Percentiles rank a stretch among this genome's conserved stretches.
Conservation (phyloP, 2,329 filamentous ascomycete genomes). For the Pseudocercospora cruenta region DNA sequence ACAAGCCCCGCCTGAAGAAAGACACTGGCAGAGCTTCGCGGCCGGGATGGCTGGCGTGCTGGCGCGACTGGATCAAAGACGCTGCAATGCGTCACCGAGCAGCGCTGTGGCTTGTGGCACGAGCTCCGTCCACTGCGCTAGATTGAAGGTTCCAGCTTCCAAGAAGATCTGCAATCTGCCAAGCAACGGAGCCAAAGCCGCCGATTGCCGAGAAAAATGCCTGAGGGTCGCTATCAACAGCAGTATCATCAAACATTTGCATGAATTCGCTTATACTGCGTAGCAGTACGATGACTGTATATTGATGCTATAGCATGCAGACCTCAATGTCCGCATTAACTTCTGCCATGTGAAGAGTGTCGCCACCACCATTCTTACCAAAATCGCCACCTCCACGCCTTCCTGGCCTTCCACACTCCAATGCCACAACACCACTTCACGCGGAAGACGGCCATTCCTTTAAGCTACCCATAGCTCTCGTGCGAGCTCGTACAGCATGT, state of each 20-base stretch:
- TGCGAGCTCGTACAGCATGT: constrained; percentile 28
- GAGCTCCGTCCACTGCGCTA: constrained; percentile 18
- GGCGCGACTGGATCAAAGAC: constrained; percentile 3
- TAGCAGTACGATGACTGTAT: no score
- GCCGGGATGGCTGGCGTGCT: constrained; percentile 1
- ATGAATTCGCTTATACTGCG: no score
- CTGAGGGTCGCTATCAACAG: neutral
- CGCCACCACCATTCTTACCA: neutral
- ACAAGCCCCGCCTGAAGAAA: constrained; percentile 2
- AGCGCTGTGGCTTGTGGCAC: constrained; percentile 21
- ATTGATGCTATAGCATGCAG: no score
- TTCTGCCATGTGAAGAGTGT: constrained; percentile 6
- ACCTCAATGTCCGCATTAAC: neutral
- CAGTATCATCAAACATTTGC: no score
- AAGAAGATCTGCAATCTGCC: neutral
- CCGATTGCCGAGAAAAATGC: neutral
- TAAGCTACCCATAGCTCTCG: constrained; percentile 18
- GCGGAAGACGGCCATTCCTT: neutral
- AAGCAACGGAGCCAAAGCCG: neutral
- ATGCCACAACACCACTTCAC: constrained; percentile 3
- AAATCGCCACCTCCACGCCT: neutral
- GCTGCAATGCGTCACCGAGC: constrained; percentile 13
- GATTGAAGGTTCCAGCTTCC: neutral
- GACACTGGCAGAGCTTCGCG: constrained; percentile 2
- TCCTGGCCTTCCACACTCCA: neutral